Conservation (phyloP, 148 eudicot species). For the Arctostaphylos glauca region DNA sequence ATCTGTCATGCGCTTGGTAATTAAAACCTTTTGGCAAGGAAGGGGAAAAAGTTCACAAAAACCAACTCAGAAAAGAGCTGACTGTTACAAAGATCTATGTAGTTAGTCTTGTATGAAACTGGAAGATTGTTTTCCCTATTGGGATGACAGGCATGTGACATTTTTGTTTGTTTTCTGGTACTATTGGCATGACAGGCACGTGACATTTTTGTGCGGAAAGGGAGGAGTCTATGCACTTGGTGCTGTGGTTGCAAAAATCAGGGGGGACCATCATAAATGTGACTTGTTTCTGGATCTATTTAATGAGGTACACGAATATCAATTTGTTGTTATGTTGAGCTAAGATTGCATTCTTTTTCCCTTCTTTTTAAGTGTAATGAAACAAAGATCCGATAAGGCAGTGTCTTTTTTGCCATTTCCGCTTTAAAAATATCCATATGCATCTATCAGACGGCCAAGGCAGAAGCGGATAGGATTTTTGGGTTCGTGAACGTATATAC, state of each 20-base stretch:
- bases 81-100: not conserved
- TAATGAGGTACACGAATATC: conserved; percentile 42
- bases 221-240: conserved; percentile 76
- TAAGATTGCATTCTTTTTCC: not conserved
- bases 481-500: not conserved
- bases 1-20: not conserved
- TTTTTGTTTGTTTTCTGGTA: conserved; percentile 30
- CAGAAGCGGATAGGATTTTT: not conserved
- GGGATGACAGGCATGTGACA: conserved; percentile 50
- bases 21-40: not conserved
- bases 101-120: not conserved
- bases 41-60: not conserved
- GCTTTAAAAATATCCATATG: not conserved
- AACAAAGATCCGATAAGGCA: not conserved
- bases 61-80: not conserved
- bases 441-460: not conserved
- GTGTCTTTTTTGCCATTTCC: not conserved
- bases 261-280: conserved; percentile 46
- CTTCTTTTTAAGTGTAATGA: not conserved
- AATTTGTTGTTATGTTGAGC: not conserved
- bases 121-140: not conserved
- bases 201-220: conserved; percentile 69
- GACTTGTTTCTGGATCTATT: conserved; percentile 44
- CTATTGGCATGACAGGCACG: conserved; percentile 35
- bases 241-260: conserved; percentile 46